Evolutionary conservation across 768 basidiomycete genomes (phyloP).

Genomic region (Postia placenta): DNA sequence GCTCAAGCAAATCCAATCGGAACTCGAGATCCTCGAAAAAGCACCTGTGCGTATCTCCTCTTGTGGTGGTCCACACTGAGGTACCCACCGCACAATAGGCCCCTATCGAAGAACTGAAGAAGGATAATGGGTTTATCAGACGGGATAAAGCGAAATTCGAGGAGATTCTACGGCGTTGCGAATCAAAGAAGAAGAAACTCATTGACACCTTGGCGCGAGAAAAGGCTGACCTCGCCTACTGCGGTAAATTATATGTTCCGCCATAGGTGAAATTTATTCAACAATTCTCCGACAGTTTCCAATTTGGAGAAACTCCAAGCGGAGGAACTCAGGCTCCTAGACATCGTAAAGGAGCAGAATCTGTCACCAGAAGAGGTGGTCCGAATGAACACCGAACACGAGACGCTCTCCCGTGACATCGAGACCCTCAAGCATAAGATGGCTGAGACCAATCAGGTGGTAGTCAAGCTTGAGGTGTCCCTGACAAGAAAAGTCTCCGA

Average conservation of each 20-base stretch:
- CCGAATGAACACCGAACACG: conserved; percentile 88
- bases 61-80: background rate
- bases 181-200: conserved; percentile 61
- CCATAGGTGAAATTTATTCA: background rate
- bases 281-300: conserved; percentile 34
- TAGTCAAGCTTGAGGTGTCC: conserved; percentile 79
- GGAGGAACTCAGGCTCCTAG: conserved; percentile 57
- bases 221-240: conserved; percentile 53
- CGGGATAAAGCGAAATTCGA: conserved; percentile 77
- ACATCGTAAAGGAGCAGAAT: conserved; percentile 80
- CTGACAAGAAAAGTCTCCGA: conserved; percentile 73
- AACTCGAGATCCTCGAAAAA: conserved; percentile 52
- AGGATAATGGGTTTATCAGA: conserved; percentile 56
- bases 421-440: conserved; percentile 76
- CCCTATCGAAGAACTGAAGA: conserved; percentile 56
- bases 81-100: conserved; percentile 23
- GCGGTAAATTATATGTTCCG: conserved; percentile 34
- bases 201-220: conserved; percentile 61
- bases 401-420: conserved; percentile 63
- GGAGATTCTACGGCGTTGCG: conserved; percentile 65
- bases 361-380: conserved; percentile 86
- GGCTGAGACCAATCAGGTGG: conserved; percentile 60
- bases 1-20: conserved; percentile 41
- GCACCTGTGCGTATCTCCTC: conserved; percentile 42
- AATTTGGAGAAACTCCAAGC: conserved; percentile 57